A percentile compares a stretch with the other conserved stretches of the same genome.
These are phyloP conservation scores for Vaccinium vitisidaea DNA, from an alignment of 148 eudicot species.

Conservation along the genomic window DNA sequence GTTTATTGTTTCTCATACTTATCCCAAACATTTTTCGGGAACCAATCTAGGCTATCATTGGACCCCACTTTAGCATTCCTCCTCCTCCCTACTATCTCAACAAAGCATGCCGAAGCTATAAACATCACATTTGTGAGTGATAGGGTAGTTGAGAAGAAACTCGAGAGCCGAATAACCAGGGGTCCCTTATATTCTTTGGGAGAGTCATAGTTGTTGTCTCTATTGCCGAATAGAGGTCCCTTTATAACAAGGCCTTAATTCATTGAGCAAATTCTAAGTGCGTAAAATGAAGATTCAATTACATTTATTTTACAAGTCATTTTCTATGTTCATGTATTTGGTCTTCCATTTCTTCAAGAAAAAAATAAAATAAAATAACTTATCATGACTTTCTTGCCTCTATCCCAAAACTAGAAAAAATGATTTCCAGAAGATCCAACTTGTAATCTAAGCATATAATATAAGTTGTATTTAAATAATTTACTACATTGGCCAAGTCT, in stretches of 20 bases:
- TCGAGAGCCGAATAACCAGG: conserved; percentile 7
- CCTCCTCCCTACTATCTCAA: conserved; percentile 11
- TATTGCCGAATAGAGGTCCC: no score
- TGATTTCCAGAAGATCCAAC: not conserved
- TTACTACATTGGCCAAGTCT: not conserved
- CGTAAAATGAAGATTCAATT: no score
- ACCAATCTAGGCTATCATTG: conserved; percentile 10
- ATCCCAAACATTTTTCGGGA: conserved; percentile 8
- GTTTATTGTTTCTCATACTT: not conserved
- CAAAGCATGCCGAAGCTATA: conserved; percentile 6
- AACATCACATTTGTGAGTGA: conserved; percentile 4
- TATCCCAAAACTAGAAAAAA: not conserved
- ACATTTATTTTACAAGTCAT: not conserved
- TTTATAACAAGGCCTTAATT: no score
- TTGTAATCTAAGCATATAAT: not conserved
- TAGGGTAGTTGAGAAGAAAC: not conserved
- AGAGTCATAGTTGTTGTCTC: no score
- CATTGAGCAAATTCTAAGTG: no score
- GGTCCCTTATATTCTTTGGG: not conserved
- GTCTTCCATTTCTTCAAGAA: not conserved
- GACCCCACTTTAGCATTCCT: conserved; percentile 5
- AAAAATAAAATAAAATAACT: not conserved
- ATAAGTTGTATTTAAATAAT: not conserved
- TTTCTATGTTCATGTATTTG: not conserved
- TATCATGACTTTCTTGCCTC: not conserved